Conservation (phyloP, 1,284 basidiomycete genomes). For the Neotropicomus parvogracilis region DNA sequence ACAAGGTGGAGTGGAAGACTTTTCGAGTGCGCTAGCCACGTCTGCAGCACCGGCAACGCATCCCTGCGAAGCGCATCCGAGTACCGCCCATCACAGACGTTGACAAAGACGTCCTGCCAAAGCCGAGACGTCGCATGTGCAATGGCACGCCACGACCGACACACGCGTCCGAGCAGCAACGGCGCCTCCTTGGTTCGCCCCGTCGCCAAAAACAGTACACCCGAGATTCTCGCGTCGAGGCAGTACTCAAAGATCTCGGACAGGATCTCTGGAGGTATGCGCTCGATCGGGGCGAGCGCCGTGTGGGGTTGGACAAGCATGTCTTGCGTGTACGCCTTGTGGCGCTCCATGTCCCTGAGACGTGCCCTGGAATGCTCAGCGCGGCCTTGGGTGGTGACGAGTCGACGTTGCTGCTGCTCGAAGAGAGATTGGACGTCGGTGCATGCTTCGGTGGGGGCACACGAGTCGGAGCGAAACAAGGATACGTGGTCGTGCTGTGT, state of each 20-base stretch:
- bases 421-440: constrained; percentile 18
- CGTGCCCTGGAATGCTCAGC: constrained; percentile 7
- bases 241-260: constrained; percentile 28
- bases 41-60: constrained; percentile 18
- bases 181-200: constrained; percentile 15
- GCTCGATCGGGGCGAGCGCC: constrained; percentile 23
- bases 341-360: constrained; percentile 16
- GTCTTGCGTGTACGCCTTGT: constrained; percentile 6
- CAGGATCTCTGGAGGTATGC: constrained; percentile 27
- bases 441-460: constrained; percentile 9
- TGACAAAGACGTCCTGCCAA: constrained; percentile 21
- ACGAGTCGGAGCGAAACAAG: constrained; percentile 18
- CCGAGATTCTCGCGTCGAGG: constrained; percentile 2
- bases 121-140: constrained; percentile 19
- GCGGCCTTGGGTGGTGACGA: constrained; percentile 13
- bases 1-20: constrained; percentile 22
- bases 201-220: not conserved
- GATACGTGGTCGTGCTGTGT: constrained; percentile 12
- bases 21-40: constrained; percentile 25
- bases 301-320: constrained; percentile 16
- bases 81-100: constrained; percentile 26
- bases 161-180: constrained; percentile 27
- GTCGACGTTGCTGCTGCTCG: constrained; percentile 15
- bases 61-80: constrained; percentile 23
- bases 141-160: constrained; percentile 22